phyloP scores from a whole-genome alignment of 805 yeast genomes.

The Wickerhamiella qilinensis region DNA sequence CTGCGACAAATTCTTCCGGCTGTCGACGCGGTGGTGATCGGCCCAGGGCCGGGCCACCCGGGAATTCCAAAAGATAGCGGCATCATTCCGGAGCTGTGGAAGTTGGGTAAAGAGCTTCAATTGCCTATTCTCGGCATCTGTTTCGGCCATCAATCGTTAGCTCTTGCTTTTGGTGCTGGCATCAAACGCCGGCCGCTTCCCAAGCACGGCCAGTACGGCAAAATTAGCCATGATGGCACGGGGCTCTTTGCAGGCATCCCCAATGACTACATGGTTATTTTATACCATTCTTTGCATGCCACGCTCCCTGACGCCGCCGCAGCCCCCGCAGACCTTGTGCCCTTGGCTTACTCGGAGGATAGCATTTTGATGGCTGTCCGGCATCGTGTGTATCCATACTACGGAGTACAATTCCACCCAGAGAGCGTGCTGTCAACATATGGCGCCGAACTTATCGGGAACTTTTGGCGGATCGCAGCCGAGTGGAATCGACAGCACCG shows the following conservation, averaged over 20 bases:
- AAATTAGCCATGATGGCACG: constrained; percentile 23
- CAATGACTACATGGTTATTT: constrained; percentile 42
- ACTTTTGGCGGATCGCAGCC: constrained; percentile 41
- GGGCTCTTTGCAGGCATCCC: constrained; percentile 31
- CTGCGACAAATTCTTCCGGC: constrained; percentile 29
- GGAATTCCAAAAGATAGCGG: constrained; percentile 48
- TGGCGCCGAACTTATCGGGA: constrained; percentile 44
- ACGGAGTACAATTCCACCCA: constrained; percentile 94
- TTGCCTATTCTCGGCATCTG: constrained; percentile 83
- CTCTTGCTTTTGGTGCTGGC: constrained; percentile 40
- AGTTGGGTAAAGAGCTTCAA: constrained; percentile 17
- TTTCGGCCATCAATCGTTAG: constrained; percentile 77
- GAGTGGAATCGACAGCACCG: constrained; percentile 18
- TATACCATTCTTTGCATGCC: constrained; percentile 78
- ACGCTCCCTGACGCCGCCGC: constrained; percentile 7
- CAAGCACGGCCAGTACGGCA: constrained; percentile 74
- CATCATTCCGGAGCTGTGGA: constrained; percentile 43
- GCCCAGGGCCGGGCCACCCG: constrained; percentile 98
- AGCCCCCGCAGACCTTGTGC: background rate
- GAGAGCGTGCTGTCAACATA: constrained; percentile 73
- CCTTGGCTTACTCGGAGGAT: constrained; percentile 18
- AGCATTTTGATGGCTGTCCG: constrained; percentile 64
- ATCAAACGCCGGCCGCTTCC: constrained; percentile 40
- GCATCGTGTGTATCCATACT: constrained; percentile 49
- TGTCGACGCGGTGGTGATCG: constrained; percentile 67